Base-by-base conservation (phyloP, 257 asterid species). In the Lavandula angustifolia region DNA sequence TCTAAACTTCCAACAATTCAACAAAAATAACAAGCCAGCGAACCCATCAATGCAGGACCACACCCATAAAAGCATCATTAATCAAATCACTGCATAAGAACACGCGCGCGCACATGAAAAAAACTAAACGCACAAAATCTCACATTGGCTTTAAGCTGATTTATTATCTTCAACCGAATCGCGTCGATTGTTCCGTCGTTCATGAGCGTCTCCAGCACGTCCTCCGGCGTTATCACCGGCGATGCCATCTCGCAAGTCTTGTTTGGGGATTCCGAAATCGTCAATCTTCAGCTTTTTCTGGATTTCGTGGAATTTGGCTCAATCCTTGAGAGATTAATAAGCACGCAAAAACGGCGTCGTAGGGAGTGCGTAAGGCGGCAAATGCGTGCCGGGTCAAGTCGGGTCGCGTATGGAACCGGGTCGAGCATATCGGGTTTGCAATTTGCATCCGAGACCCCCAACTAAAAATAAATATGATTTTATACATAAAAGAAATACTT, bases 121-220 rank as follows among this genome's bases (percentile, higher is more conserved):
- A 59, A 54, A 9, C 18, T 16, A 42, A 31, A 12, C 7, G 62
- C 35, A 10, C 7, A 42, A 63, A 18, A 54, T 53, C 91, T 76
- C 66, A 92, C 96, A 68, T 89, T 92, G 60, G 95, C 96, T 81
- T 92, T 92, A 49, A 92, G 89, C 75, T 89, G 96, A 76, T 85
- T 85, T 49, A 92, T 85, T 62, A 92, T 87, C 69, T 89, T 92
- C 78, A 87, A 78, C 6, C 97, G 87, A 68, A 92, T 80, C 38
- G 97, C 81, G 48, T 92, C 99, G 73, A 92, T 81, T 7, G 97
- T 85, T 18, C 97, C 96, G 61, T 92, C 99, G 73, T 92, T 87
- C 99, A 92, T 92, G 61, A 92, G 86, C 52, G 96, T 78, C 72
- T 82, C 95, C 78, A 92, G 70, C 33, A 92, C 96, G 62, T 92